These are phyloP conservation scores for Globisporangium paroecandrum DNA, from an alignment of 352 stramenopile genomes.

Conservation along the genomic window DNA sequence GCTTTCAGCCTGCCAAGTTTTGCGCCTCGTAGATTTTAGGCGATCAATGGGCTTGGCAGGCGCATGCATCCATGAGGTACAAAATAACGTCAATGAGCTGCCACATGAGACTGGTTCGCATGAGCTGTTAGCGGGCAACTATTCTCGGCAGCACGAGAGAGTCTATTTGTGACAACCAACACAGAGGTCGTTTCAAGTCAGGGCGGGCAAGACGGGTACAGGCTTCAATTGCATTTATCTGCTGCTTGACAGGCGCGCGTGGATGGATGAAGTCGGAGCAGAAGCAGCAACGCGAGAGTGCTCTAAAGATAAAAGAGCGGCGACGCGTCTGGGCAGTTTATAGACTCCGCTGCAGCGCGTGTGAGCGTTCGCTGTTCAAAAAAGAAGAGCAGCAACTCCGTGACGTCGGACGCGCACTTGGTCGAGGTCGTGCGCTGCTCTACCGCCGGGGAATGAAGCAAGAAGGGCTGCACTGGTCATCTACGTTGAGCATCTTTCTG, in stretches of 20 bases:
- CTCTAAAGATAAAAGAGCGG: conserved; percentile 5
- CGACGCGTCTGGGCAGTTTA: neutral
- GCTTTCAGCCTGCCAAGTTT: neutral
- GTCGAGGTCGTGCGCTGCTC: conserved; percentile 5
- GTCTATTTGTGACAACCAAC: neutral
- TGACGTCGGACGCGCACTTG: conserved; percentile 4
- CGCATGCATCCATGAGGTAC: neutral
- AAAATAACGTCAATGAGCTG: neutral
- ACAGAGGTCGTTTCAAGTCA: conserved; percentile 10
- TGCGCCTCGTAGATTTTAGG: conserved; percentile 2
- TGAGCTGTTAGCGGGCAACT: neutral
- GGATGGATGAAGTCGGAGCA: neutral
- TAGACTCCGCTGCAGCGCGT: conserved; percentile 3
- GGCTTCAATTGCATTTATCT: neutral
- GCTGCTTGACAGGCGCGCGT: neutral
- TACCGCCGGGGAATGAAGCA: conserved; percentile 38
- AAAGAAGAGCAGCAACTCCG: conserved; percentile 13
- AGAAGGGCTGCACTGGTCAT: conserved; percentile 14
- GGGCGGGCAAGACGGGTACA: neutral
- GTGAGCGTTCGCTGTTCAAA: conserved; percentile 14
- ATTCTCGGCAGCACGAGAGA: neutral
- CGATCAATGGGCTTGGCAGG: neutral
- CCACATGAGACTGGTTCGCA: neutral
- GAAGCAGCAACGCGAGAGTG: neutral
- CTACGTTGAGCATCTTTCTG: conserved; percentile 14